phyloP scores from a whole-genome alignment of 164 flowering plant species.

The Nymphaea colorata region DNA sequence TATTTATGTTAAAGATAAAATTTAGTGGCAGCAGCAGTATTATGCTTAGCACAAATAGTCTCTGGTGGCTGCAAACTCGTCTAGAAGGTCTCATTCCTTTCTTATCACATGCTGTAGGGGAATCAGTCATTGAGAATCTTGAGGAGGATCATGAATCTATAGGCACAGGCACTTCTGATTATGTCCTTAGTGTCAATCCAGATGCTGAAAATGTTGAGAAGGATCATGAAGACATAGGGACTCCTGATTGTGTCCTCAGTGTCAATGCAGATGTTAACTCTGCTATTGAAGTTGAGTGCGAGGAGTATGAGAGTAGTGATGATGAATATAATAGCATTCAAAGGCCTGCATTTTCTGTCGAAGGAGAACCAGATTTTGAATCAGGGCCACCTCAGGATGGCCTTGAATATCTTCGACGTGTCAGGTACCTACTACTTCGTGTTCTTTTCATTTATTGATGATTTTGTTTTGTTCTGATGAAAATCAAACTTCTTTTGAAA shows the following conservation, averaged over 20 bases:
- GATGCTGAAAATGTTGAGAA: background rate
- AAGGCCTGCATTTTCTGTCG: constrained; percentile 75
- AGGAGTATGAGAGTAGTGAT: constrained; percentile 53
- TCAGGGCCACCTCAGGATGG: constrained; percentile 96
- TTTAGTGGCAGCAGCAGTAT: too few relatives aligned
- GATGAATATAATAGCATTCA: constrained; percentile 56
- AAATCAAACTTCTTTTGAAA: too few relatives aligned
- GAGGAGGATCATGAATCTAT: background rate
- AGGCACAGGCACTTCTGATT: background rate
- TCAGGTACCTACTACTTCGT: constrained; percentile 41
- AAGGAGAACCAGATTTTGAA: constrained; percentile 91
- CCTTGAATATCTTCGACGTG: constrained; percentile 85
- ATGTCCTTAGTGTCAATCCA: constrained; percentile 22
- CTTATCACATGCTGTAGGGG: background rate
- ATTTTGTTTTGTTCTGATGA: too few relatives aligned
- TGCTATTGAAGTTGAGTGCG: constrained; percentile 17
- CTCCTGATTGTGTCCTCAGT: constrained; percentile 8
- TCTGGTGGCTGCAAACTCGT: background rate
- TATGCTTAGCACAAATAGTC: background rate
- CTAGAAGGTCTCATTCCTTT: background rate
- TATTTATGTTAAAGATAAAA: too few relatives aligned
- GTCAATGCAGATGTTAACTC: constrained; percentile 12
- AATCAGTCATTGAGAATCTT: too few relatives aligned
- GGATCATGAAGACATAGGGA: constrained; percentile 1
- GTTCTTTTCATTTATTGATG: too few relatives aligned